These are phyloP conservation scores for Mycena filopes DNA, from an alignment of 768 basidiomycete species.

Conservation along the genomic window DNA sequence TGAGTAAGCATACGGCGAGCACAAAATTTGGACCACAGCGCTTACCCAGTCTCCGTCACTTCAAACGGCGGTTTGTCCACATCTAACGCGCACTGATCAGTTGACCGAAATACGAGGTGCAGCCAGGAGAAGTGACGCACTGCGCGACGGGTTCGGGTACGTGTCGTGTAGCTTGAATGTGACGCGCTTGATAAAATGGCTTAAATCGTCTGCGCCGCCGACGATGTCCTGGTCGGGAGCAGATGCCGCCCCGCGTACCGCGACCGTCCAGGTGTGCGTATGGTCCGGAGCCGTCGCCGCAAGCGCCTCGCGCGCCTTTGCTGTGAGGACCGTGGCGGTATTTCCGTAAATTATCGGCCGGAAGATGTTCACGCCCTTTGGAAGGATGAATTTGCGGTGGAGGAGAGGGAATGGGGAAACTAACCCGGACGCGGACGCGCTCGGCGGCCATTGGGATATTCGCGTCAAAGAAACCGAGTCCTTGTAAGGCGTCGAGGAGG, in stretches of 20 bases:
- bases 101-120: background rate
- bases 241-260: slow-evolving; percentile 88
- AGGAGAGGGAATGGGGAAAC: slow-evolving; percentile 42
- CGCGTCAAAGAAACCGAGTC: background rate
- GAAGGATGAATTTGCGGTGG: slow-evolving; percentile 25
- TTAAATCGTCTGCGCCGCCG: slow-evolving; percentile 90
- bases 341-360: slow-evolving; percentile 97
- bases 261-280: slow-evolving; percentile 97
- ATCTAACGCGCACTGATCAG: slow-evolving; percentile 55
- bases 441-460: slow-evolving; percentile 46
- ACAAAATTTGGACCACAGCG: background rate
- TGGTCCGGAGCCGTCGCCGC: slow-evolving; percentile 73
- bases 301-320: slow-evolving; percentile 71
- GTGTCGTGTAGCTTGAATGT: slow-evolving; percentile 99
- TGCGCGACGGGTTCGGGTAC: slow-evolving; percentile 89
- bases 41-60: slow-evolving; percentile 93
- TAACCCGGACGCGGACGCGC: slow-evolving; percentile 82
- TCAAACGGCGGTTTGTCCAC: slow-evolving; percentile 95
- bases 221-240: slow-evolving; percentile 78
- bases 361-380: slow-evolving; percentile 85
- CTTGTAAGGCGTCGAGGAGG: too few species aligned
- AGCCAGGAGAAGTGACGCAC: slow-evolving; percentile 73
- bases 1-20: background rate
- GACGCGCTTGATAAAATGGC: slow-evolving; percentile 94
- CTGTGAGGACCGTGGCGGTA: slow-evolving; percentile 80